Evolutionary conservation across 495 filamentous ascomycete genomes (phyloP).

Genomic region (Chaetomium fimeti): DNA sequence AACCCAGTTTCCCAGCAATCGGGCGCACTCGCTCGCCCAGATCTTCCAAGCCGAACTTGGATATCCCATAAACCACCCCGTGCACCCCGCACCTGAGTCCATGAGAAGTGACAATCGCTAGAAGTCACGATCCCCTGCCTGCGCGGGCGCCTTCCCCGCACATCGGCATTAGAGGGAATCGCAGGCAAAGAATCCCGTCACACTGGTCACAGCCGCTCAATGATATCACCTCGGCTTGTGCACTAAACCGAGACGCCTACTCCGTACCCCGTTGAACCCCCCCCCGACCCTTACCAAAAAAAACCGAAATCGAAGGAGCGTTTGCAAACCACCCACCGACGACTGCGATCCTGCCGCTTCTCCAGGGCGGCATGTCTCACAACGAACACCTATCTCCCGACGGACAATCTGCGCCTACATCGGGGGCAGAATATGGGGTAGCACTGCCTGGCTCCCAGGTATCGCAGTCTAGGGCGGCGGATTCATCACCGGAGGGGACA

Average conservation of each 20-base stretch:
- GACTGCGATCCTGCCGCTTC: constrained; percentile 1
- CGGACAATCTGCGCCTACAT: constrained; percentile 35
- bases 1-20: neutral
- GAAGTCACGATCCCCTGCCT: constrained; percentile 47
- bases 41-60: neutral
- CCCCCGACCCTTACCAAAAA: constrained; percentile 4
- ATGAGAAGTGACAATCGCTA: constrained; percentile 52
- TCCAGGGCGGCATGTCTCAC: constrained; percentile 48
- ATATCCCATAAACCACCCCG: neutral
- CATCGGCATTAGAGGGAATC: constrained; percentile 39
- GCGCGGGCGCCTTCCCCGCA: constrained; percentile 57
- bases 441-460: constrained; percentile 18
- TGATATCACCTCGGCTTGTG: constrained; percentile 1
- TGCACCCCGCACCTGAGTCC: constrained; percentile 27
- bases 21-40: neutral
- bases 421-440: constrained; percentile 46
- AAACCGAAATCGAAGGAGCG: neutral
- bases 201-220: constrained; percentile 3
- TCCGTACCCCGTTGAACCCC: neutral
- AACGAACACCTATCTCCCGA: constrained; percentile 40
- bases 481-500: constrained; percentile 12
- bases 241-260: neutral
- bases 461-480: constrained; percentile 22
- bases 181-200: constrained; percentile 9
- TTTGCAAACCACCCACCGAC: neutral